A percentile compares a stretch with the other conserved stretches of the same genome.
Evolutionary conservation across 83 land plant species (phyloP).

Genomic region (Thuja plicata): DNA sequence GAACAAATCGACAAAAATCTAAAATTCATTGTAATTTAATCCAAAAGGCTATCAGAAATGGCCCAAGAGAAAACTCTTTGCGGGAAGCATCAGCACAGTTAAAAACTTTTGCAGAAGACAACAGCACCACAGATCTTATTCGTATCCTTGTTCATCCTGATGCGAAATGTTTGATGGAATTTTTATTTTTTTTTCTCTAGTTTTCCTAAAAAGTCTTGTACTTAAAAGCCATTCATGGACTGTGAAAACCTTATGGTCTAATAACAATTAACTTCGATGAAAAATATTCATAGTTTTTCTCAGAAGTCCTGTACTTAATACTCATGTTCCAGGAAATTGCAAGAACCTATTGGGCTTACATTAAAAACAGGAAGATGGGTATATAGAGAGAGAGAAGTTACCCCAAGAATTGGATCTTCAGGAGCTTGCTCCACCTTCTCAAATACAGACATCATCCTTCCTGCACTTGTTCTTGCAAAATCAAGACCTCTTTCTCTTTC

Average conservation of each 20-base stretch:
- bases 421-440: conserved; percentile 79
- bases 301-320: no score
- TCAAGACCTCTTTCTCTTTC: neutral
- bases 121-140: no score
- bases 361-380: neutral
- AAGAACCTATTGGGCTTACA: neutral
- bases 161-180: no score
- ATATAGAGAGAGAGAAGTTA: conserved; percentile 17
- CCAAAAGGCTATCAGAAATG: no score
- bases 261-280: neutral
- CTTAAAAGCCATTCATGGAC: neutral
- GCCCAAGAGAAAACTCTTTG: no score
- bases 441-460: conserved; percentile 35
- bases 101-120: no score
- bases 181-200: no score
- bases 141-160: no score
- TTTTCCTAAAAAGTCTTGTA: no score
- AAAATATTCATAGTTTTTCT: neutral
- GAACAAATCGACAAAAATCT: no score
- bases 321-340: neutral
- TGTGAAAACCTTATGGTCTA: neutral
- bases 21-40: no score
- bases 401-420: conserved; percentile 98
- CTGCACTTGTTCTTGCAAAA: neutral
- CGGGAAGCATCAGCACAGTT: no score